A percentile compares a stretch with the other conserved stretches of the same genome.
These are phyloP conservation scores for Rugosomyces carneus DNA, from an alignment of 1,284 basidiomycete species.

Conservation along the genomic window DNA sequence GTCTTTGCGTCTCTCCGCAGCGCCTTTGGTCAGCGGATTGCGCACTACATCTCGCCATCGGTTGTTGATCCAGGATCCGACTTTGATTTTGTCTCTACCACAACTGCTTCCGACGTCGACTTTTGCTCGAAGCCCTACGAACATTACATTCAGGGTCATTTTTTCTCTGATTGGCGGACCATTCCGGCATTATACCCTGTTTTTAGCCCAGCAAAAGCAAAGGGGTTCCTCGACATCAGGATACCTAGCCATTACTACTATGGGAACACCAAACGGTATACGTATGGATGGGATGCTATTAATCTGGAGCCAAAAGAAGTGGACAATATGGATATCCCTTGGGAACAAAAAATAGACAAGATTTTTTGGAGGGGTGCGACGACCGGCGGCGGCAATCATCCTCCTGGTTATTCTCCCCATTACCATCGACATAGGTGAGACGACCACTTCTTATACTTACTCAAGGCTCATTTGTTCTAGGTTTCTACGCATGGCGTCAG, in stretches of 20 bases:
- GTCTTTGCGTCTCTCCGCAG: slow-evolving; percentile 69
- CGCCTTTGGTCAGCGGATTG: slow-evolving; percentile 21
- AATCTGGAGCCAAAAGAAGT: slow-evolving; percentile 64
- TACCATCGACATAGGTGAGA: slow-evolving; percentile 83
- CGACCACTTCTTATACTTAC: neutral
- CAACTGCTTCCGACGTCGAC: slow-evolving; percentile 57
- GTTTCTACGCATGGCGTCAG: slow-evolving; percentile 76
- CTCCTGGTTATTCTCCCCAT: slow-evolving; percentile 74
- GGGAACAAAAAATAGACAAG: slow-evolving; percentile 67
- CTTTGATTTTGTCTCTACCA: slow-evolving; percentile 53
- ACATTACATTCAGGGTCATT: slow-evolving; percentile 84
- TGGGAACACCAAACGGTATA: slow-evolving; percentile 74
- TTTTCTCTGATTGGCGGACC: slow-evolving; percentile 92
- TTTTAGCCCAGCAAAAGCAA: slow-evolving; percentile 82
- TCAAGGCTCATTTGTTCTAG: slow-evolving; percentile 27
- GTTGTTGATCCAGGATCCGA: slow-evolving; percentile 37
- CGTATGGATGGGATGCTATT: slow-evolving; percentile 84
- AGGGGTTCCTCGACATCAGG: slow-evolving; percentile 82
- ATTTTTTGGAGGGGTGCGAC: slow-evolving; percentile 89
- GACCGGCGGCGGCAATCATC: slow-evolving; percentile 86
- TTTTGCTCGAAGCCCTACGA: slow-evolving; percentile 81
- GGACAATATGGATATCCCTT: slow-evolving; percentile 80
- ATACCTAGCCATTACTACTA: slow-evolving; percentile 96
- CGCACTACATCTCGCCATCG: slow-evolving; percentile 24
- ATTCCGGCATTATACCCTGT: slow-evolving; percentile 83